Conservation (phyloP, 192 early-diverging fungal genomes). For the Mortierella antarctica region DNA sequence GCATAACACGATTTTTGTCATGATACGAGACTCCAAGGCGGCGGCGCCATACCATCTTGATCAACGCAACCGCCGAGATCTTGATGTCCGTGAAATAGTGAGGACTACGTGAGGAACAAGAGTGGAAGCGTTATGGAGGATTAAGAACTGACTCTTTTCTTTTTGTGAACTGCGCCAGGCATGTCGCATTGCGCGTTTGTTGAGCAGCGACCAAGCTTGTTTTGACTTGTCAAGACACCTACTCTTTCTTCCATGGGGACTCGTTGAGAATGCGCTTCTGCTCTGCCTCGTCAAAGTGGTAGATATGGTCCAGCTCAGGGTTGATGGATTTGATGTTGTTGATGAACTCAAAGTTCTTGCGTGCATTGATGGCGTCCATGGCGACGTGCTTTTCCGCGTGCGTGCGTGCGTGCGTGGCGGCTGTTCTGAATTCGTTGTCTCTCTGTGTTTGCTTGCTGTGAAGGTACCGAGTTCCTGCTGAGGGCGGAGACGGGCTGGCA, state of each 20-base stretch:
- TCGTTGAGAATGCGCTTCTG: conserved; percentile 71
- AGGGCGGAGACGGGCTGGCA: no score
- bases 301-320: conserved; percentile 79
- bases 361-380: conserved; percentile 64
- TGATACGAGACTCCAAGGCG: neutral
- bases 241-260: conserved; percentile 90
- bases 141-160: neutral
- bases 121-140: neutral
- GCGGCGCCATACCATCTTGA: conserved; percentile 86
- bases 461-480: no score
- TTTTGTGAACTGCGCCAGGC: no score
- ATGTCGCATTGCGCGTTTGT: neutral
- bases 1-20: neutral
- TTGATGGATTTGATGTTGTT: conserved; percentile 82
- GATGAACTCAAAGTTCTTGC: conserved; percentile 71
- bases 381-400: neutral
- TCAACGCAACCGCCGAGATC: conserved; percentile 94
- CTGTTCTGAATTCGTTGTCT: no score
- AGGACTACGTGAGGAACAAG: conserved; percentile 60
- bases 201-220: neutral
- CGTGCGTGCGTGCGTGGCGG: neutral
- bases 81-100: conserved; percentile 89
- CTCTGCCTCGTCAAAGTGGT: conserved; percentile 78
- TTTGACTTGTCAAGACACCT: conserved; percentile 12
- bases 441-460: no score